phyloP scores from a whole-genome alignment of 352 stramenopile species.

The Thraustochytrium sp. region DNA sequence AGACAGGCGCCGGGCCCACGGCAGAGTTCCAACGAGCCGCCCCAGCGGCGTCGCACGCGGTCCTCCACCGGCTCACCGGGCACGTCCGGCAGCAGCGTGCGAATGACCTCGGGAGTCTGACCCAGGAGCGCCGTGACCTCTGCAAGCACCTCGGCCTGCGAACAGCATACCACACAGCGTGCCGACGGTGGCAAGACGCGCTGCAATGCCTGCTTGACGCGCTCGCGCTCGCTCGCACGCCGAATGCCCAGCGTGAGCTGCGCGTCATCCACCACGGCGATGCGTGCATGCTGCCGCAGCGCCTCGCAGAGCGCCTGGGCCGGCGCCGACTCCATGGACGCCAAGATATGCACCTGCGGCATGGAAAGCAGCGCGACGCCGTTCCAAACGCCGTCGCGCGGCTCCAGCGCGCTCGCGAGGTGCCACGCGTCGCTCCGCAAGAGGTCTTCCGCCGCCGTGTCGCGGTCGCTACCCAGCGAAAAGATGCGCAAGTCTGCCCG shows the following conservation, averaged over 20 bases:
- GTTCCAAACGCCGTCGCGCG: not conserved
- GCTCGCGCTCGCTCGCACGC: not conserved
- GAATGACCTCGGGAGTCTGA: not conserved
- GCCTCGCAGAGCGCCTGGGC: not conserved
- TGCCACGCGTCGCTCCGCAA: not conserved
- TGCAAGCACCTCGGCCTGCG: no score
- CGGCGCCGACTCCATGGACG: not conserved
- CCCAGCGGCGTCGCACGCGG: not conserved
- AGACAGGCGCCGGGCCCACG: not conserved
- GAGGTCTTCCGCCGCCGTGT: not conserved
- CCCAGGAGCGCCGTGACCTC: no score
- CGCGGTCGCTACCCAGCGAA: not conserved
- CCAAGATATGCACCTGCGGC: not conserved
- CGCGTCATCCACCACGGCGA: not conserved
- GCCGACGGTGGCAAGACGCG: not conserved
- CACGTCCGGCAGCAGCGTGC: not conserved
- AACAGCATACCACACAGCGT: no score
- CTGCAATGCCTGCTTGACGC: not conserved
- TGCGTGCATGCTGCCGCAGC: not conserved
- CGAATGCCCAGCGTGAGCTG: not conserved
- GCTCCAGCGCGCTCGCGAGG: not conserved
- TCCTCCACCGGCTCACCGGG: not conserved
- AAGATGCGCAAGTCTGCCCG: not conserved
- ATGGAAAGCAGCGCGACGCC: not conserved
- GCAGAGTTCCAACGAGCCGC: not conserved